Evolutionary conservation across 176 grass and related monocot species (phyloP).

Genomic region (Puya raimondii): DNA sequence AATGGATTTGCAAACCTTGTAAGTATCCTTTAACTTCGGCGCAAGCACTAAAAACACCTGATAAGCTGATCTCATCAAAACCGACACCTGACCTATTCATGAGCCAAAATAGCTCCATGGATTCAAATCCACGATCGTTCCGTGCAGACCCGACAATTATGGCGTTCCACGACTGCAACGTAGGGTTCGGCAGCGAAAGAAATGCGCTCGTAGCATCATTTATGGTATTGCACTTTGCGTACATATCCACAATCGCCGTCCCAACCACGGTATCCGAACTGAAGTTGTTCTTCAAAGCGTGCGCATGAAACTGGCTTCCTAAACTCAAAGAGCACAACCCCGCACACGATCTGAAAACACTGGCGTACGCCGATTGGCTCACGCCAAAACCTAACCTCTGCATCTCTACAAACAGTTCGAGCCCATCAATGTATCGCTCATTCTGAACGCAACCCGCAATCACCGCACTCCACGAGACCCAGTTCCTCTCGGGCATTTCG

Average conservation of each 20-base stretch:
- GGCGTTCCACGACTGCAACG: conserved; percentile 61
- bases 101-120: conserved; percentile 49
- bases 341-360: conserved; percentile 62
- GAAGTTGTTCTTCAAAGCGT: conserved; percentile 72
- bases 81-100: conserved; percentile 41
- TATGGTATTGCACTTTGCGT: conserved; percentile 52
- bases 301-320: conserved; percentile 57
- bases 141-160: conserved; percentile 74
- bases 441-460: conserved; percentile 57
- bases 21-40: conserved; percentile 48
- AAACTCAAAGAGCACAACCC: conserved; percentile 29
- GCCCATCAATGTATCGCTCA: conserved; percentile 30
- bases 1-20: conserved; percentile 61
- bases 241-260: conserved; percentile 79
- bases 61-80: conserved; percentile 65
- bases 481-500: conserved; percentile 66
- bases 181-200: conserved; percentile 43
- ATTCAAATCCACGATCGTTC: conserved; percentile 37
- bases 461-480: conserved; percentile 60
- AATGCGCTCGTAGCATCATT: conserved; percentile 57
- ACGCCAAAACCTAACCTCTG: conserved; percentile 49
- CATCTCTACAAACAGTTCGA: conserved; percentile 69
- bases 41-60: conserved; percentile 63
- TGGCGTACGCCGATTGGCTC: conserved; percentile 69
- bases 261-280: conserved; percentile 54